phyloP scores from a whole-genome alignment of 2,329 filamentous ascomycete species.

The Penicillium sp. region DNA sequence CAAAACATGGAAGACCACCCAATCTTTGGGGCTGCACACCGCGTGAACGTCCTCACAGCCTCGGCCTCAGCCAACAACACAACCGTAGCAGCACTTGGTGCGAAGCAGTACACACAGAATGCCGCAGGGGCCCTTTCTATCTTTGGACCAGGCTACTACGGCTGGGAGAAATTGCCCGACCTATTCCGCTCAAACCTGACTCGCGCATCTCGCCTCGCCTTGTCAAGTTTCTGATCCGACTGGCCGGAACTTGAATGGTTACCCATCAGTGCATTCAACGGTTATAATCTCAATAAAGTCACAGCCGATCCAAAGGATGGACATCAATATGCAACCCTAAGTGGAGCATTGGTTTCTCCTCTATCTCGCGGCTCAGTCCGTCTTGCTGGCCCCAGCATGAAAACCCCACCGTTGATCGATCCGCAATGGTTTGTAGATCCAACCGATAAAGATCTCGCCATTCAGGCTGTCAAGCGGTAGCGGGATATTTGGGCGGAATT shows the following conservation, averaged over 20 bases:
- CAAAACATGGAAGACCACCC: slow-evolving; percentile 49
- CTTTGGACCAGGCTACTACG: slow-evolving; percentile 24
- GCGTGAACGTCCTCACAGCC: slow-evolving; percentile 37
- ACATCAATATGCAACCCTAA: slow-evolving; percentile 17
- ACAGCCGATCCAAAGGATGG: slow-evolving; percentile 26
- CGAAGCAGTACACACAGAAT: slow-evolving; percentile 26
- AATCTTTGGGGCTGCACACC: slow-evolving; percentile 35
- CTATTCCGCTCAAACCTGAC: slow-evolving; percentile 22
- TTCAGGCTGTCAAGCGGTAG: slow-evolving; percentile 44
- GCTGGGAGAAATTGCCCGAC: slow-evolving; percentile 33
- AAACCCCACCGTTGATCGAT: slow-evolving; percentile 16
- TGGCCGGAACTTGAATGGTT: slow-evolving; percentile 38
- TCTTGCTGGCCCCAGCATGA: slow-evolving; percentile 17
- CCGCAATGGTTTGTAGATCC: slow-evolving; percentile 17
- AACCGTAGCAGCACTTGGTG: slow-evolving; percentile 18
- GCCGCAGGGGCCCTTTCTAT: slow-evolving; percentile 28
- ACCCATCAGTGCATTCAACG: slow-evolving; percentile 16
- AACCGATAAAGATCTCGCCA: slow-evolving; percentile 45
- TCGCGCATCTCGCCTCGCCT: slow-evolving; percentile 6
- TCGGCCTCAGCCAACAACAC: slow-evolving; percentile 25
- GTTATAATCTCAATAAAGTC: slow-evolving; percentile 15
- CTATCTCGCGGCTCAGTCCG: slow-evolving; percentile 18
- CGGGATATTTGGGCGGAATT: slow-evolving; percentile 37
- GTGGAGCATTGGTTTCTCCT: slow-evolving; percentile 12
- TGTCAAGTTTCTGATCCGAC: slow-evolving; percentile 29